These are phyloP conservation scores for Cymodocea nodosa DNA, from an alignment of 116 monocot genomes.

Conservation along the genomic window DNA sequence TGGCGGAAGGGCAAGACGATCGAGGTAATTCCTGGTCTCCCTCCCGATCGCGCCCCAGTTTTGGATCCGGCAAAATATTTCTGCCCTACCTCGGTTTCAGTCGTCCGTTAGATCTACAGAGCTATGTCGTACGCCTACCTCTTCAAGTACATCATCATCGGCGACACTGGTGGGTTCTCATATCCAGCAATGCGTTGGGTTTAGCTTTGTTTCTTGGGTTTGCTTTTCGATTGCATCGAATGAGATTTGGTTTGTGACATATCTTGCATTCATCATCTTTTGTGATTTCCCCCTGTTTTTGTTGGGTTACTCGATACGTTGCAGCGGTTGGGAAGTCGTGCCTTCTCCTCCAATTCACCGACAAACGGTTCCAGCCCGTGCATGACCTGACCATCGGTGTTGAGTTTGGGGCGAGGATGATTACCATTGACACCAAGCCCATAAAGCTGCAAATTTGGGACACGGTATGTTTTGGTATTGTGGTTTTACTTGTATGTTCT, in stretches of 20 bases:
- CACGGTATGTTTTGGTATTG: conserved; percentile 14
- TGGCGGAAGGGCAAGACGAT: too few species aligned
- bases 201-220: background rate
- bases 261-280: background rate
- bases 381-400: conserved; percentile 32
- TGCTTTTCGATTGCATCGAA: background rate
- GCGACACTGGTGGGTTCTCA: conserved; percentile 30
- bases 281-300: background rate
- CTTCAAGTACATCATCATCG: conserved; percentile 73
- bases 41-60: too few species aligned
- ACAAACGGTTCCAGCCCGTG: conserved; percentile 28
- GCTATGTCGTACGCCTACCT: conserved; percentile 62
- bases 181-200: background rate
- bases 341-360: conserved; percentile 27
- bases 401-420: conserved; percentile 24
- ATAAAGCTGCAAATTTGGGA: conserved; percentile 32
- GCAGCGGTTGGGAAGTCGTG: conserved; percentile 24
- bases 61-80: too few species aligned
- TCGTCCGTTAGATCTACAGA: background rate
- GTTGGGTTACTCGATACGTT: background rate
- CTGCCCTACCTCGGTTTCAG: too few species aligned
- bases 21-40: too few species aligned
- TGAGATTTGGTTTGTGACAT: background rate
- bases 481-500: too few species aligned
- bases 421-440: conserved; percentile 12